phyloP scores from a whole-genome alignment of 2,329 filamentous ascomycete species.

The Arachnomyces sp. region DNA sequence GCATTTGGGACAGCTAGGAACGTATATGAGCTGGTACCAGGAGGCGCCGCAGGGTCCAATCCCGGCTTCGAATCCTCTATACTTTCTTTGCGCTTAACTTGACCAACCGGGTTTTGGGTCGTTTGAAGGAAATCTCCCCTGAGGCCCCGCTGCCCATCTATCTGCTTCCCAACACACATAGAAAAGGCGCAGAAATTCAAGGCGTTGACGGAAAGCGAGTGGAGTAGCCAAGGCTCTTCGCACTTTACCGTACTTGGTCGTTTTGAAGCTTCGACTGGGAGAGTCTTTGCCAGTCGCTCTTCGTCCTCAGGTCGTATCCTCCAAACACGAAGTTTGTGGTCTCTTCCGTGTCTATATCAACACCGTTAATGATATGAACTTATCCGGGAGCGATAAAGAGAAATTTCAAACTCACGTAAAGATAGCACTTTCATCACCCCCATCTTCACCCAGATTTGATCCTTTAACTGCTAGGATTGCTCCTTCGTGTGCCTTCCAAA shows the following conservation, averaged over 20 bases:
- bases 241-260: conserved; percentile 29
- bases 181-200: conserved; percentile 91
- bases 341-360: conserved; percentile 69
- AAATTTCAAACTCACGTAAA: conserved; percentile 60
- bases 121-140: conserved; percentile 8
- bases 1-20: conserved; percentile 70
- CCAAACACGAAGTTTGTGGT: conserved; percentile 82
- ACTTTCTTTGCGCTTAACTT: too few species aligned
- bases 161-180: conserved; percentile 40
- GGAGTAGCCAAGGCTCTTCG: conserved; percentile 69
- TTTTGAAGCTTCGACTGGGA: conserved; percentile 57
- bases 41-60: too few species aligned
- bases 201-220: conserved; percentile 78
- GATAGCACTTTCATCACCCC: conserved; percentile 48
- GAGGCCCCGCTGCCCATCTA: conserved; percentile 17
- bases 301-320: conserved; percentile 58
- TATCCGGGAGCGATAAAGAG: neutral
- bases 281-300: conserved; percentile 48
- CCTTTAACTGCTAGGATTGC: conserved; percentile 65
- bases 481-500: conserved; percentile 77
- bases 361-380: conserved; percentile 10
- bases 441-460: conserved; percentile 45
- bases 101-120: neutral
- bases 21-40: conserved; percentile 27
- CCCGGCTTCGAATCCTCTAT: too few species aligned